These are phyloP conservation scores for Diutina sp. DNA, from an alignment of 1,139 yeast species.

Conservation along the genomic window DNA sequence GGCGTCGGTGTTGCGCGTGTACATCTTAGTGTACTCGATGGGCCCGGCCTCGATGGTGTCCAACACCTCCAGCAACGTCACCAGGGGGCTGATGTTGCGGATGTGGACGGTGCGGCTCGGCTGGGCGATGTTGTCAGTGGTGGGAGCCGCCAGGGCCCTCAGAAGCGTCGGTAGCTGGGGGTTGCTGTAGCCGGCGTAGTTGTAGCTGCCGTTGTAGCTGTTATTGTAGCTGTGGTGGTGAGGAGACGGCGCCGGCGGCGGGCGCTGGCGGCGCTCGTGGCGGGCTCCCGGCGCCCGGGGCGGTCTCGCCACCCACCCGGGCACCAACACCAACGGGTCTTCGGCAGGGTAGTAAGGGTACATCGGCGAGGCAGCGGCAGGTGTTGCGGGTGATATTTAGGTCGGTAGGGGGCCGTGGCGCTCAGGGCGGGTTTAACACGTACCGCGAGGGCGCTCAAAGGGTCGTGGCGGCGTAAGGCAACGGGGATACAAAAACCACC, in stretches of 20 bases:
- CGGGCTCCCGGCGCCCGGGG: neutral
- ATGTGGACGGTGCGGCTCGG: slow-evolving; percentile 25
- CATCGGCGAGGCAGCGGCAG: neutral
- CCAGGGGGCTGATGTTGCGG: slow-evolving; percentile 15
- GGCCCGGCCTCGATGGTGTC: slow-evolving; percentile 29
- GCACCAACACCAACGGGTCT: neutral
- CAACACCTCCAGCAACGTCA: slow-evolving; percentile 19
- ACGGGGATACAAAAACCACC: too few relatives aligned
- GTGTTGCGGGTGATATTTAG: neutral
- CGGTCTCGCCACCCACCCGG: neutral
- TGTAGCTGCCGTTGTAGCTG: neutral
- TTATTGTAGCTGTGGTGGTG: too few relatives aligned
- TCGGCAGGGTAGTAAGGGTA: neutral
- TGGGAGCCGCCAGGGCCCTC: slow-evolving; percentile 7
- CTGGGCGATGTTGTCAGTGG: slow-evolving; percentile 20
- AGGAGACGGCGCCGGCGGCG: neutral
- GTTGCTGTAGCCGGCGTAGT: neutral
- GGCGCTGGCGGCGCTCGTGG: neutral
- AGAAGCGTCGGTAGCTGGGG: neutral
- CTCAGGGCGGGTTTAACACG: too few relatives aligned
- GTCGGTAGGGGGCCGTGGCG: neutral
- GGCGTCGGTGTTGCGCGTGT: slow-evolving; percentile 18
- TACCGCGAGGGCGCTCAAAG: too few relatives aligned
- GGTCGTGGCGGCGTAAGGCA: too few relatives aligned
- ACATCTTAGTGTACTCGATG: slow-evolving; percentile 28